Conservation (phyloP, 1,284 basidiomycete species). For the Irpex sp. region DNA sequence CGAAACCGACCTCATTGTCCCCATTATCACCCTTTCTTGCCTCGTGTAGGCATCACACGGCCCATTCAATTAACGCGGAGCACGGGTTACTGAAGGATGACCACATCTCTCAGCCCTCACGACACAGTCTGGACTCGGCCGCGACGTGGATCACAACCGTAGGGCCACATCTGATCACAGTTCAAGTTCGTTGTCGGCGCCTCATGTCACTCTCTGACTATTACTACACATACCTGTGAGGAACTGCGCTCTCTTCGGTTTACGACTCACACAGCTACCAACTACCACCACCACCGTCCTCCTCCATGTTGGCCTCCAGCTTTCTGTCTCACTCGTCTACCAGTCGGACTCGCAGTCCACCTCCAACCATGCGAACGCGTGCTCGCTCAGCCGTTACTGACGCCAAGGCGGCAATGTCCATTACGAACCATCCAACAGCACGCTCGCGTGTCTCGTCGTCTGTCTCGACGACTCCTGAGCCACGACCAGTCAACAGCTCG, state of each 20-base stretch:
- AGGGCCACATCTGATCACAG: slow-evolving; percentile 1
- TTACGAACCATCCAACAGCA: neutral
- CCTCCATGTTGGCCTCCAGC: neutral
- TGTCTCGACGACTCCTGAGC: neutral
- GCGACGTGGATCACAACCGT: neutral
- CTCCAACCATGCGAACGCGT: neutral
- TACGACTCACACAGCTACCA: neutral
- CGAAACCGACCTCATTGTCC: slow-evolving; percentile 2
- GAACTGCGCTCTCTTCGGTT: neutral
- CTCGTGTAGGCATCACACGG: slow-evolving; percentile 1
- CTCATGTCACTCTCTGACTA: neutral
- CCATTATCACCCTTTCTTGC: neutral
- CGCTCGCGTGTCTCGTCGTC: neutral
- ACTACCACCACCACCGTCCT: neutral
- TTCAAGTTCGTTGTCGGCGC: neutral
- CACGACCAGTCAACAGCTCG: neutral
- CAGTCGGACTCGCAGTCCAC: neutral
- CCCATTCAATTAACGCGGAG: neutral
- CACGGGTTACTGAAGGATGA: neutral
- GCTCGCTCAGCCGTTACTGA: neutral
- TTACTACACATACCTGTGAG: neutral
- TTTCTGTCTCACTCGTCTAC: neutral
- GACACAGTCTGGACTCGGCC: neutral
- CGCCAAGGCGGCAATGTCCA: neutral
- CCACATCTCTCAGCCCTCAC: neutral